Evolutionary conservation across 371 early-diverging fungal genomes (phyloP), one percentile per base, ranked within the genome.

Genomic region (Actinomucor elegans): DNA sequence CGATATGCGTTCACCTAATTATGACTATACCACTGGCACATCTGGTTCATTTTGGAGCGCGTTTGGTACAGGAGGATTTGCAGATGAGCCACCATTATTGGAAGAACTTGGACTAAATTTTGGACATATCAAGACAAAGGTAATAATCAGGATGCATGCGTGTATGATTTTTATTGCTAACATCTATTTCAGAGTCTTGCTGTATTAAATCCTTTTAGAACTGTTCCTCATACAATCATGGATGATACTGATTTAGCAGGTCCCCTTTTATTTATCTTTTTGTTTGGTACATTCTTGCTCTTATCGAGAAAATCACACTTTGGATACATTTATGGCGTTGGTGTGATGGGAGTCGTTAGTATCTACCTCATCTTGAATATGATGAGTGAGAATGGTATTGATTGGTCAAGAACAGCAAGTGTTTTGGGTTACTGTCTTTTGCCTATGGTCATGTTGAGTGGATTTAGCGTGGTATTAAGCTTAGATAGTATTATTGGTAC

Each of bases 321-420:
- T 76, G 96, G 96, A 12, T 98, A 96, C 58, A 94, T 98, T 47
- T 98, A 98, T 57, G 99, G 97, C 21, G 88, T 96, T 1, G 97
- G 93, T 4, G 79, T 93, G 17, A 71, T 97, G 37, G 99, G 99
- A 21, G 93, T 94, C 46, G 66, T 90, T 3, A 87, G 90, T 4
- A 82, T 97, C 41, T 94, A 91, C 71, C 55, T 86, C 35, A 89
- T 98, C 41, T 65, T 98, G 29, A 97, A 98, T 61, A 73, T 98
- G 47, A 97, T 98, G 98, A 88, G 89, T 49, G 90, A 92, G 34
- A 75, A 73, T 11, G 97, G 97, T 15, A 81, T 97, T 28, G 95
- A 93, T 51, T 83, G 83, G 42, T 87, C 89, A 54, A 83, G 91
- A 52, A 94, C 94, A 8, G 95, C 97, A 17, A 91, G 92, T 71